Conservation (phyloP, 2,329 filamentous ascomycete species). For the Fusarium metavorans region DNA sequence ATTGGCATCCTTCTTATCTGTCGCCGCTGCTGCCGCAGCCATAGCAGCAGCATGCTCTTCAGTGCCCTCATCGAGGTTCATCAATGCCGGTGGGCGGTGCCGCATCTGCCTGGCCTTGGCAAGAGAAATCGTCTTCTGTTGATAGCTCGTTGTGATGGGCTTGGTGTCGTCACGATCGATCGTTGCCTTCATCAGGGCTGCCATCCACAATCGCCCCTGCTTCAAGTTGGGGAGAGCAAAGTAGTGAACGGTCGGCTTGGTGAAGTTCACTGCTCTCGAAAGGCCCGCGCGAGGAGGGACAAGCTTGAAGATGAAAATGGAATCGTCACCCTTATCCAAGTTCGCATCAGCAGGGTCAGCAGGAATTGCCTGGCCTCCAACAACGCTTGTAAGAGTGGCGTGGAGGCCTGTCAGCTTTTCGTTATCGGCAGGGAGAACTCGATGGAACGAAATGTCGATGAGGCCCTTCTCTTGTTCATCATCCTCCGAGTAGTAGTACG, state of each 20-base stretch:
- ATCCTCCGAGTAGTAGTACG: constrained; percentile 95
- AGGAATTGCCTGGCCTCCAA: constrained; percentile 54
- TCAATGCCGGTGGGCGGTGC: constrained; percentile 89
- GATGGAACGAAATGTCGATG: constrained; percentile 97
- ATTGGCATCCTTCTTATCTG: constrained; percentile 45
- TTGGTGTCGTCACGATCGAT: constrained; percentile 90
- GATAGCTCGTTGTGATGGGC: constrained; percentile 90
- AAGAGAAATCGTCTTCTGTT: constrained; percentile 95
- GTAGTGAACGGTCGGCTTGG: constrained; percentile 96
- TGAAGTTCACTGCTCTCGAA: constrained; percentile 94
- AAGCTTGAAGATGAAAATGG: constrained; percentile 98
- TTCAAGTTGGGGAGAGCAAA: constrained; percentile 94
- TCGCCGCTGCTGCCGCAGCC: constrained; percentile 8
- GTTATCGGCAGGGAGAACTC: constrained; percentile 93
- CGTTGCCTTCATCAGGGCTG: constrained; percentile 97
- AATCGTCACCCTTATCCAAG: constrained; percentile 67
- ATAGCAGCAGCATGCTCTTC: constrained; percentile 42
- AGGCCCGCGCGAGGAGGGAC: constrained; percentile 89
- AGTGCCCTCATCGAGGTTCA: constrained; percentile 69
- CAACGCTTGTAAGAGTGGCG: constrained; percentile 91
- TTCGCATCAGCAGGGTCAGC: constrained; percentile 64
- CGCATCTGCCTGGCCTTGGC: constrained; percentile 89
- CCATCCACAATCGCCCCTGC: constrained; percentile 96
- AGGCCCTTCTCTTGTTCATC: constrained; percentile 94
- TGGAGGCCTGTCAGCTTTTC: constrained; percentile 92